Base-by-base conservation (phyloP, 192 early-diverging fungal species). In the Helicostylum pulchrum region DNA sequence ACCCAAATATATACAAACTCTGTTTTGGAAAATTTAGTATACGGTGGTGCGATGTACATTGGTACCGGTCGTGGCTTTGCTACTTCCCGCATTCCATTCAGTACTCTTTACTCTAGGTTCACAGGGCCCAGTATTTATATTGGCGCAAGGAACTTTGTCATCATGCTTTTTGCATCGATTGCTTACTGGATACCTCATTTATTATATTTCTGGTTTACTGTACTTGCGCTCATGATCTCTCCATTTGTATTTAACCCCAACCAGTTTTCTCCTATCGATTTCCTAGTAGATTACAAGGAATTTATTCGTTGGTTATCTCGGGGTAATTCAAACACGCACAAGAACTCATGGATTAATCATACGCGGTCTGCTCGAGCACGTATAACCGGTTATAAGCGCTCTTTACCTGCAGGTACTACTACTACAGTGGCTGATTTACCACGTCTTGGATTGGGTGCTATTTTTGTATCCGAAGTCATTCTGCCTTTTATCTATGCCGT, bases 231-330 rank as follows among this genome's bases (percentile, higher is more conserved):
- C 44, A 72, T 87, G 50, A 77, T 94, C 49, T 88, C 92, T 51
- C 91, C 92, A 2, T 94, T 93, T 69, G 54, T 94, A 43, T 94
- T 91, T 73, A 94, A 94, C 61, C 91, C 90, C n/a, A 90, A 92
- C 64, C 92, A 94, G 74, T 93, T 94, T 55, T 78, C 85, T n/a
- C 78, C 92, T 56, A 78, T 78, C 0, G 88, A 90, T 66, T 93
- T 93, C 68, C 77, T 92, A 66, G 61, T 87, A 7, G 92, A 94
- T 67, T 94, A 91, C 70, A 84, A 80, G 45, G 88, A 90, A 68
- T 92, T 86, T 77, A 73, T 94, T 62, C 83, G 84, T 56, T 94
- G 92, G 90, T 75, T 94, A 49, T 89, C 86, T n/a, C 80, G 88
- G 5, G 89, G 90, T 47, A 92, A 92, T 66, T 87, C 87, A 54